phyloP scores from a whole-genome alignment of 2,329 filamentous ascomycete genomes.

The Fragosphaeria purpurea region DNA sequence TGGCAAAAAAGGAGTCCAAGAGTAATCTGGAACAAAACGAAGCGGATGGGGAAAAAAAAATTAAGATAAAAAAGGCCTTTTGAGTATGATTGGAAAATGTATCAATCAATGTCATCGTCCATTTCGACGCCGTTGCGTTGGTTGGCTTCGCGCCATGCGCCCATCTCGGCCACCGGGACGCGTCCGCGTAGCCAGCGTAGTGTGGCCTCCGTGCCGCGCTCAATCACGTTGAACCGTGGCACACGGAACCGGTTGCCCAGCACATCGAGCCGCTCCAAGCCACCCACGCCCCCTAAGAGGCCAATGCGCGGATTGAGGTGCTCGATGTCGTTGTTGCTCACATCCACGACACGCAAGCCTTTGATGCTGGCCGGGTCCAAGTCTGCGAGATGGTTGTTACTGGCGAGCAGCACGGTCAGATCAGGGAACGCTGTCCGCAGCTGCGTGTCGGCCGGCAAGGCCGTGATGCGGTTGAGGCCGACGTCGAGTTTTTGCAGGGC shows the following conservation, averaged over 20 bases:
- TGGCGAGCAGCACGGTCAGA: conserved; percentile 59
- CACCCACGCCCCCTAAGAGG: conserved; percentile 53
- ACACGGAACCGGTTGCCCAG: conserved; percentile 81
- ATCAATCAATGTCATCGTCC: conserved; percentile 8
- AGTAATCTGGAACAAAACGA: neutral
- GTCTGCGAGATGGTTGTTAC: conserved; percentile 69
- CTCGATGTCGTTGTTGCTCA: conserved; percentile 78
- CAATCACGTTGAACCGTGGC: conserved; percentile 71
- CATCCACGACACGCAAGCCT: conserved; percentile 67
- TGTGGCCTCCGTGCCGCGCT: conserved; percentile 78
- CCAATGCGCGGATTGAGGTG: conserved; percentile 72
- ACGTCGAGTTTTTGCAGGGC: conserved; percentile 68
- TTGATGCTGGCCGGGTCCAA: conserved; percentile 63
- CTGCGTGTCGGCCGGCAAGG: conserved; percentile 43
- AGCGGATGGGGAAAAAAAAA: no score
- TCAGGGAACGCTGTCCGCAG: conserved; percentile 60
- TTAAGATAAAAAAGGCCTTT: neutral
- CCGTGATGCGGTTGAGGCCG: conserved; percentile 68
- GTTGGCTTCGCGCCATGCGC: conserved; percentile 37
- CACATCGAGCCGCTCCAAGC: conserved; percentile 61
- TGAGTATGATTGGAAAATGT: no score
- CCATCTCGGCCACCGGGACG: conserved; percentile 54
- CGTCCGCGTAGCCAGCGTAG: conserved; percentile 71
- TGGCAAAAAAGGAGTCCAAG: neutral
- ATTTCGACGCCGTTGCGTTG: conserved; percentile 1